phyloP scores from a whole-genome alignment of 179 eudicot genomes.

The Nepenthes alata region DNA sequence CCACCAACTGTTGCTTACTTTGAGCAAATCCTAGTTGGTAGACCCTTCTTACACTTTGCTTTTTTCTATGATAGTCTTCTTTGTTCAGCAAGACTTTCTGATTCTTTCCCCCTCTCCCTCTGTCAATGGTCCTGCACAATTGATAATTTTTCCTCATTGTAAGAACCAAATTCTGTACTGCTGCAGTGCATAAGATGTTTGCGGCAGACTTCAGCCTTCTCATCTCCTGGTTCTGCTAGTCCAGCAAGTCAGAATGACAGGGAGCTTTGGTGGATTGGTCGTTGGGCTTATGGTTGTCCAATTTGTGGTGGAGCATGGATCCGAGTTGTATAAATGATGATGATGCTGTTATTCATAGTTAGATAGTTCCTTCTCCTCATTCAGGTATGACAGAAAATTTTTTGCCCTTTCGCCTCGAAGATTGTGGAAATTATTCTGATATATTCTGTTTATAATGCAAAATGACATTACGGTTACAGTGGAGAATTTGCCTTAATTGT shows the following conservation, averaged over 20 bases:
- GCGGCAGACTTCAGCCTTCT: slow-evolving; percentile 84
- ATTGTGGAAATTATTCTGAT: no score
- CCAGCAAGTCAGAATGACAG: slow-evolving; percentile 50
- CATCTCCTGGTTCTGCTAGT: slow-evolving; percentile 38
- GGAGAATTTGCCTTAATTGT: no score
- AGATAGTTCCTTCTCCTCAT: no score
- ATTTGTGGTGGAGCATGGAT: slow-evolving; percentile 99
- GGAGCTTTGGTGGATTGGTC: slow-evolving; percentile 86
- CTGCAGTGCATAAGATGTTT: slow-evolving; percentile 95
- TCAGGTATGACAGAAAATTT: no score
- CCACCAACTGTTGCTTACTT: no score
- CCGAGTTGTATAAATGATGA: slow-evolving; percentile 55
- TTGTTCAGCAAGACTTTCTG: background rate
- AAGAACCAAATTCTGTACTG: background rate
- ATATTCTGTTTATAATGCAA: no score
- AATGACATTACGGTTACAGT: no score
- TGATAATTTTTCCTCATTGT: background rate
- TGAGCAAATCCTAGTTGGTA: no score
- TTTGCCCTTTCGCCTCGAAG: no score
- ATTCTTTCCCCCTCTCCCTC: background rate
- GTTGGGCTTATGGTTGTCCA: slow-evolving; percentile 93
- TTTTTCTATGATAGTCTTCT: background rate
- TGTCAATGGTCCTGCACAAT: background rate
- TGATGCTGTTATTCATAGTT: no score
- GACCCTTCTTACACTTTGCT: no score